A percentile compares a stretch with the other conserved stretches of the same genome.
phyloP scores from a whole-genome alignment of 495 filamentous ascomycete species.

The Podospora bellae-mahoneyi region DNA sequence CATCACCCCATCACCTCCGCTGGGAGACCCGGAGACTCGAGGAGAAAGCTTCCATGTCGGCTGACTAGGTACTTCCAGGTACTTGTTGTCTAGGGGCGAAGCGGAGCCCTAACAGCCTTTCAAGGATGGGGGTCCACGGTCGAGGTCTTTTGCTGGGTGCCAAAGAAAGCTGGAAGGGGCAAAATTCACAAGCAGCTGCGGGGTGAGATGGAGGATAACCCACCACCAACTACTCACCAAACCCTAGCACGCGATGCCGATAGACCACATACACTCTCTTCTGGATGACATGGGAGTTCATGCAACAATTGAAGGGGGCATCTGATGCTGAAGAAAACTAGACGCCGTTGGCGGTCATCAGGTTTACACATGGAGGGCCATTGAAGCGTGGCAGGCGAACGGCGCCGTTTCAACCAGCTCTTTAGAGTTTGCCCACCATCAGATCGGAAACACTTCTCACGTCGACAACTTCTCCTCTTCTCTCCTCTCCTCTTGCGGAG shows the following conservation, averaged over 20 bases:
- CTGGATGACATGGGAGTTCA: background rate
- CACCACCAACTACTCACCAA: background rate
- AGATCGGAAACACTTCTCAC: background rate
- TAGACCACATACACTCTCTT: background rate
- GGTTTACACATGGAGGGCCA: background rate
- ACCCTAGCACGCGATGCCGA: background rate
- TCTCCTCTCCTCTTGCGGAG: conserved; percentile 1
- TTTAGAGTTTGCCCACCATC: background rate
- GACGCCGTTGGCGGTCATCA: background rate
- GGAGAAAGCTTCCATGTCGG: background rate
- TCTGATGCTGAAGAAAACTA: background rate
- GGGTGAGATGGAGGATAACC: conserved; percentile 13
- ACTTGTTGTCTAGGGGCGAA: background rate
- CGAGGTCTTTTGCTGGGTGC: background rate
- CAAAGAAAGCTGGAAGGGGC: conserved; percentile 12
- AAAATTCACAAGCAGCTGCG: conserved; percentile 15
- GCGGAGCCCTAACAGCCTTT: conserved; percentile 6
- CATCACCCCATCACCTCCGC: background rate
- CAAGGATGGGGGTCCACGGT: conserved; percentile 5
- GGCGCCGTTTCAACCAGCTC: conserved; percentile 6
- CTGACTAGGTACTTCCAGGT: background rate
- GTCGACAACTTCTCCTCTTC: background rate
- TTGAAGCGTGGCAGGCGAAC: background rate
- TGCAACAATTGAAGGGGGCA: conserved; percentile 4
- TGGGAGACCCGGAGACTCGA: background rate